phyloP scores from a whole-genome alignment of 2,329 filamentous ascomycete species.

The Arthrobotrys musiformis region DNA sequence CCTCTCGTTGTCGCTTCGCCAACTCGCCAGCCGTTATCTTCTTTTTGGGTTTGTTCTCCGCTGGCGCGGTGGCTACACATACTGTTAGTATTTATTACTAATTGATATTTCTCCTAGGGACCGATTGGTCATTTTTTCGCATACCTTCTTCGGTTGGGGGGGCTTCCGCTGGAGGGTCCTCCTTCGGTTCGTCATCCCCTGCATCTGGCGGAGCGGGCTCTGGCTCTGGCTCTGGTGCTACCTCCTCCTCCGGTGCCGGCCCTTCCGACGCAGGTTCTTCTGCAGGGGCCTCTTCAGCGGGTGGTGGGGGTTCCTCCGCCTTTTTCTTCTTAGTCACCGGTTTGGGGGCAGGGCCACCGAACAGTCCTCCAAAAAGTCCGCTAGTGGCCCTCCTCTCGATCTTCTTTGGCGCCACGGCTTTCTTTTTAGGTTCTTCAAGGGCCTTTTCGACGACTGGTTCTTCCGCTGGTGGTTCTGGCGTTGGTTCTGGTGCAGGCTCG shows the following conservation, averaged over 20 bases:
- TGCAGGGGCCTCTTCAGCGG: constrained; percentile 11
- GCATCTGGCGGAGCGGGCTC: constrained; percentile 20
- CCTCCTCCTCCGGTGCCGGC: constrained; percentile 12
- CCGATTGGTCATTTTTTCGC: not conserved
- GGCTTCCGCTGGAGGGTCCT: constrained; percentile 31
- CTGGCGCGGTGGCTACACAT: constrained; percentile 5
- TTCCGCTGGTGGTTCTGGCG: constrained; percentile 15
- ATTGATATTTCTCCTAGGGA: not conserved
- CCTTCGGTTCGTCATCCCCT: constrained; percentile 12
- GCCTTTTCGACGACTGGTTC: constrained; percentile 22
- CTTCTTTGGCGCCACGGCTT: constrained; percentile 35
- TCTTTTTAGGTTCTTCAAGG: constrained; percentile 20
- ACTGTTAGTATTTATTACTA: constrained; percentile 1
- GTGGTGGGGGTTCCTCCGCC: constrained; percentile 11
- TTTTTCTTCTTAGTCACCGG: constrained; percentile 38
- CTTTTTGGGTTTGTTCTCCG: constrained; percentile 42
- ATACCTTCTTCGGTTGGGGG: constrained; percentile 25
- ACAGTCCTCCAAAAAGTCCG: constrained; percentile 28
- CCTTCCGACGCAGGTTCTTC: constrained; percentile 36
- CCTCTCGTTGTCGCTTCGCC: constrained; percentile 41
- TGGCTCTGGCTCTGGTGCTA: constrained; percentile 18
- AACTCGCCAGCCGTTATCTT: constrained; percentile 54
- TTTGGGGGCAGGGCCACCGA: constrained; percentile 26
- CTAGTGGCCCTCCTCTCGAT: constrained; percentile 35
- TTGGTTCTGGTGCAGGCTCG: constrained; percentile 5